Evolutionary conservation across 108 stramenopile genomes (phyloP), one percentile per base, ranked within the genome.

Genomic region (Pelagomonas calceolata): DNA sequence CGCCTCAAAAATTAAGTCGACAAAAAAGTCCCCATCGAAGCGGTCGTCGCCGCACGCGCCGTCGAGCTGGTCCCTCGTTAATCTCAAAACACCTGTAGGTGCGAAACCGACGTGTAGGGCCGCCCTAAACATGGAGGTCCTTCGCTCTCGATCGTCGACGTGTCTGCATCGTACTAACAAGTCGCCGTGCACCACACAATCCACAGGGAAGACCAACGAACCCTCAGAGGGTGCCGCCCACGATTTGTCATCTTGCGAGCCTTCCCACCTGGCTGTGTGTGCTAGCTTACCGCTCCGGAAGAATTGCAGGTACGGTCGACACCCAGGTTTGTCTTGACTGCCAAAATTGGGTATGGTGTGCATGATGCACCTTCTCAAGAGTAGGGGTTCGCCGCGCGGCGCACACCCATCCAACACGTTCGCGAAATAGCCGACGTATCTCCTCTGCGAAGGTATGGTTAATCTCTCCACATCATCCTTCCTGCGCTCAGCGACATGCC

Each of bases 81-180:
- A 74, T 34, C 95, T 76, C 78, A 98, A 76, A 4, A 95, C 93
- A 26, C 93, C 93, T 36, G 89, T 84, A 1, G 91, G 89, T 30
- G 92, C 87, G 68, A 94, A 96, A 5, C 97, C 97, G 17, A 94
- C 96, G 79, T 98, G 95, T 68, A 98, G 94, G 33, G 93, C 95
- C 16, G 93, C 93, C 65, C 97, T 87, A 70, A 96, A 98, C 94
- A 98, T 96, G 66, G 83, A 82, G 21, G 93, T 81, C 16, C 93
- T 81, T 74, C 88, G 81, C n/a, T 90, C 90, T 29, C 74, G 70
- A 1, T 65, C 43, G n/a, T 87, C 90, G n/a, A 92, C 67, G 74
- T 96, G 95, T 29, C 95, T 88, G 75, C 91, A 91, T 34, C 95
- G 89, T 31, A 96, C 70, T 26, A 96, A 72, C 66, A 94, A 85